Conservation (phyloP, 805 yeast genomes). For the Wickerhamomyces chambardii region DNA sequence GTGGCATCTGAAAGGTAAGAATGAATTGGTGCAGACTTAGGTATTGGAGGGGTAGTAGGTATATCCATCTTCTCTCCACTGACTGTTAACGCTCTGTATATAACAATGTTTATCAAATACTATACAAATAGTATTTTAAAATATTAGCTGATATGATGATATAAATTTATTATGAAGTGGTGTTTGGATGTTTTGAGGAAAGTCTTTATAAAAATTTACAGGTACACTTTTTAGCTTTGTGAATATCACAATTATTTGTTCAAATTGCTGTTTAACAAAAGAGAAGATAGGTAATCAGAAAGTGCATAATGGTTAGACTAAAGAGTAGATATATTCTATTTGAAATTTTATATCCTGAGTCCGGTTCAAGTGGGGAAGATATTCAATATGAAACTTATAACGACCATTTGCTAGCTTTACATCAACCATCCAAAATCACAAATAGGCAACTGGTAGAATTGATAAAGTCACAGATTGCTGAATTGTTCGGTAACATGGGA, state of each 20-base stretch:
- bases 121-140: too few species aligned
- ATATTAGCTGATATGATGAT: too few species aligned
- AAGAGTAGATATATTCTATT: constrained; percentile 81
- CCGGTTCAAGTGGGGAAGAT: constrained; percentile 21
- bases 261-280: too few species aligned
- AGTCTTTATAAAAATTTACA: too few species aligned
- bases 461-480: constrained; percentile 27
- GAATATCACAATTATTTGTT: too few species aligned
- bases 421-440: background rate
- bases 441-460: constrained; percentile 1
- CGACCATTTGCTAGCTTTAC: background rate
- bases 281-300: too few species aligned
- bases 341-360: constrained; percentile 70
- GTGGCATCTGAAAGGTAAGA: background rate
- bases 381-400: background rate
- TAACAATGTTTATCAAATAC: too few species aligned
- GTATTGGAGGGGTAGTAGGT: background rate
- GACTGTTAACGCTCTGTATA: too few species aligned
- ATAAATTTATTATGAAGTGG: too few species aligned
- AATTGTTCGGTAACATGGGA: constrained; percentile 75
- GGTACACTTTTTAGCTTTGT: too few species aligned
- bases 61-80: too few species aligned
- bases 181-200: too few species aligned
- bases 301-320: constrained; percentile 67
- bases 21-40: background rate